Evolutionary conservation across 2,329 filamentous ascomycete species (phyloP), one percentile per base, ranked within the genome.

Genomic region (Salinomyces thailandicus): DNA sequence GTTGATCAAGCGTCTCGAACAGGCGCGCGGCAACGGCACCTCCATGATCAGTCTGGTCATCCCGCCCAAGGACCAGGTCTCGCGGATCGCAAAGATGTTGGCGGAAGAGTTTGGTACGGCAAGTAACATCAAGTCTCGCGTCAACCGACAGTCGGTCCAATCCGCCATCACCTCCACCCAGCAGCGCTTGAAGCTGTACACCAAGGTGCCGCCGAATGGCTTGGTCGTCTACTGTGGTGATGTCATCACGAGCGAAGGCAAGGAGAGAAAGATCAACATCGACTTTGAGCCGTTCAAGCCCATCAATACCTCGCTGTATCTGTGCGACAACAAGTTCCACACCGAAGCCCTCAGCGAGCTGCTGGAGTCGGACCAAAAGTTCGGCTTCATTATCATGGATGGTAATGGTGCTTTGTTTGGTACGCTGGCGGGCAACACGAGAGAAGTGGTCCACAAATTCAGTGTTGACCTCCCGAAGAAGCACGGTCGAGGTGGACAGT

Each of bases 241-340:
- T 95, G 96, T 98, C 62, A 81, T 98, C 71, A 98, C 91, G 38
- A 81, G 80, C 18, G 91, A 98, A 71, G 91, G 91, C 66, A 98
- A 98, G 68, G 91, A 98, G 69, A 77, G 91, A 59, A 98, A 95
- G 73, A 93, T 98, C 71, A 98, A 98, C 67, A 98, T 98, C 62
- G 93, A 98, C 62, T 98, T 98, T 62, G 91, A 98, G 68, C 91
- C 91, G 19, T 98, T 98, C 75, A 98, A 98, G 74, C 91, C 91
- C 43, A 98, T 98, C 77, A 98, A 98, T 67, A 98, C 91, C 22
- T 98, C 93, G 30, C 76, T 98, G 31, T 98, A 98, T 64, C 84
- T 98, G 43, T 98, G 91, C 69, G 91, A 98, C 77, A 98, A 98
- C 74, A 98, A 98, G 61, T 98, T 98, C 67, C 91, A 98, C 62